These are phyloP conservation scores for Catenaria anguillulae DNA, from an alignment of 371 early-diverging fungal genomes.

Conservation along the genomic window DNA sequence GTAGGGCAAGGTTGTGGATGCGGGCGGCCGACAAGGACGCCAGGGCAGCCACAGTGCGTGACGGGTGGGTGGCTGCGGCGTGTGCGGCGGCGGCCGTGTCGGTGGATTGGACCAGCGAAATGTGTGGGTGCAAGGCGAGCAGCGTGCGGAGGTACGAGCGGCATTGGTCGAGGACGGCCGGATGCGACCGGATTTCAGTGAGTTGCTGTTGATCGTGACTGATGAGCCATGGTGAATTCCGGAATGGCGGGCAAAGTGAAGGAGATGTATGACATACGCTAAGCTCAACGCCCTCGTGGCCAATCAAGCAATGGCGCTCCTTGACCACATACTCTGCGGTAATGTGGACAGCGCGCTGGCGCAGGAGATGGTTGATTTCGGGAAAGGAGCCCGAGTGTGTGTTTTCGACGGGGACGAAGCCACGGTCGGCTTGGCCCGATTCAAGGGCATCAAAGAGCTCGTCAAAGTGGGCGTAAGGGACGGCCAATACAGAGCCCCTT, in stretches of 20 bases:
- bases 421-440: not conserved
- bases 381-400: constrained; percentile 7
- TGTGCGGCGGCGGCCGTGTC: constrained; percentile 8
- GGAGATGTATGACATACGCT: not conserved
- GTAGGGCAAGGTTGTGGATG: constrained; percentile 1
- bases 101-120: constrained; percentile 6
- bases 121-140: no score
- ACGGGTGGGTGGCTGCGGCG: not conserved
- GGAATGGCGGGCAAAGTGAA: no score
- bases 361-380: constrained; percentile 1
- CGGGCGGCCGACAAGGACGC: constrained; percentile 3
- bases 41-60: constrained; percentile 5
- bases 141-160: not conserved
- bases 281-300: not conserved
- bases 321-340: constrained; percentile 6
- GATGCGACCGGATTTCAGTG: constrained; percentile 9
- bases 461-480: no score
- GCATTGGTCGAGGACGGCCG: constrained; percentile 10
- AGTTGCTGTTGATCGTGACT: not conserved
- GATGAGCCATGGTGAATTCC: no score
- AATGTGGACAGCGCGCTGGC: constrained; percentile 2
- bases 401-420: constrained; percentile 9
- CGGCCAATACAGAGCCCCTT: no score
- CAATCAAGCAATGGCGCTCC: constrained; percentile 8
- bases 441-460: constrained; percentile 7